These are phyloP conservation scores for Iris macrosiphon DNA, from an alignment of 106 monocot species.

Conservation along the genomic window DNA sequence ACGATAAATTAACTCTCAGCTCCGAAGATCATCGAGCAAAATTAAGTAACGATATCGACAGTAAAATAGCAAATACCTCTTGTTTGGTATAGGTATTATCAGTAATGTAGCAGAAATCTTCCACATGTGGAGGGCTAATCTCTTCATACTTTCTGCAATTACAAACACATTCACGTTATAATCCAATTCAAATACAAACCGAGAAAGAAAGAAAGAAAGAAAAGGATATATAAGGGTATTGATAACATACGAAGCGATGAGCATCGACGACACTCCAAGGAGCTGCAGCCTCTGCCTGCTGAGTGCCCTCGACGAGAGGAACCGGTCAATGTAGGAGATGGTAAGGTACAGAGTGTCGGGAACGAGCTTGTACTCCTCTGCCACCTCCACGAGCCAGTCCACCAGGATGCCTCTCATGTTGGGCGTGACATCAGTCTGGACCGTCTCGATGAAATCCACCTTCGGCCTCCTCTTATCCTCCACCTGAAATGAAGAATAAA, in stretches of 20 bases:
- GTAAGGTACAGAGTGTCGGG: constrained; percentile 45
- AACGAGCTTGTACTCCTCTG: constrained; percentile 71
- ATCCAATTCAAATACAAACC: constrained; percentile 14
- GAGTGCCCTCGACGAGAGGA: constrained; percentile 37
- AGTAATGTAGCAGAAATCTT: constrained; percentile 81
- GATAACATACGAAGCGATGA: constrained; percentile 64
- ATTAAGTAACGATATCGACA: constrained; percentile 61
- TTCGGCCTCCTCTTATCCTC: constrained; percentile 49
- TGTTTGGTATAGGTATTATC: constrained; percentile 76
- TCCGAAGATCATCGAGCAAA: constrained; percentile 28
- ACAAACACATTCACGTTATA: neutral
- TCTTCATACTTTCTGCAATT: constrained; percentile 82
- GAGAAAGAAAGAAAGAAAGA: neutral
- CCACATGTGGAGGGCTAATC: constrained; percentile 63
- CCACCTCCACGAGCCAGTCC: constrained; percentile 94
- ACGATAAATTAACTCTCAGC: constrained; percentile 14
- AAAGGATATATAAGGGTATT: constrained; percentile 28
- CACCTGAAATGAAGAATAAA: constrained; percentile 32
- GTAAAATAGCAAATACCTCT: constrained; percentile 42
- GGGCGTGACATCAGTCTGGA: constrained; percentile 69
- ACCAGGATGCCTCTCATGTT: constrained; percentile 79
- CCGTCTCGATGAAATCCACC: constrained; percentile 43
- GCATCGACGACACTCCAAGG: constrained; percentile 75
- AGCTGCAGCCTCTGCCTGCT: constrained; percentile 60
- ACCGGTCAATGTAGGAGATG: constrained; percentile 39